Percentiles rank a stretch among this genome's conserved stretches.
These are phyloP conservation scores for Mucor saturninus DNA, from an alignment of 371 early-diverging fungal genomes.

Conservation along the genomic window DNA sequence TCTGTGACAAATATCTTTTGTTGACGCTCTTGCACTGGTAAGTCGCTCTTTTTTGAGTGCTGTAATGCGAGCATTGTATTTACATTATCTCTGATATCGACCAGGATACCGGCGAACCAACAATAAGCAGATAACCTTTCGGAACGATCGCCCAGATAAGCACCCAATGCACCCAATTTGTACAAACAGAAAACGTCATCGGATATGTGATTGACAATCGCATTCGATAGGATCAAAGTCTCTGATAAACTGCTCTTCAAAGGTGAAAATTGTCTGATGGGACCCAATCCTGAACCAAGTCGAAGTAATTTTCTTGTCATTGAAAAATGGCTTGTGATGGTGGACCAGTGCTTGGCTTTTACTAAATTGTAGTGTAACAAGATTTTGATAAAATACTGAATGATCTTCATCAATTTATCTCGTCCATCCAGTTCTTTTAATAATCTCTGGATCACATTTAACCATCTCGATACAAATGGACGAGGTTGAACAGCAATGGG, in stretches of 20 bases:
- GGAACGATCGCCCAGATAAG: constrained; percentile 44
- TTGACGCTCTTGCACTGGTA: background rate
- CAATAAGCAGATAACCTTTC: constrained; percentile 59
- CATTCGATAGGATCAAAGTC: constrained; percentile 14
- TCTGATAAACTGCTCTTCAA: constrained; percentile 19
- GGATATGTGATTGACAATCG: constrained; percentile 66
- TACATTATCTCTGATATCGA: constrained; percentile 50
- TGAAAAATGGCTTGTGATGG: constrained; percentile 71
- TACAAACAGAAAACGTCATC: constrained; percentile 79
- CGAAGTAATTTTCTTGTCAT: constrained; percentile 77
- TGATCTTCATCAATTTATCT: constrained; percentile 83
- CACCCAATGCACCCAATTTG: constrained; percentile 66
- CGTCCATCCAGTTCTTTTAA: constrained; percentile 72
- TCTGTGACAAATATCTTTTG: constrained; percentile 54
- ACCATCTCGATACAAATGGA: constrained; percentile 6
- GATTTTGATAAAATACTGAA: constrained; percentile 78
- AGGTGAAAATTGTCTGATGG: constrained; percentile 46
- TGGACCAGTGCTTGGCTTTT: constrained; percentile 47
- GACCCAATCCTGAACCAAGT: constrained; percentile 68
- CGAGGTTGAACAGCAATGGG: background rate
- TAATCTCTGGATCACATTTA: constrained; percentile 19
- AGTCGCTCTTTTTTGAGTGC: background rate
- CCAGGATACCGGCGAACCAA: constrained; percentile 64
- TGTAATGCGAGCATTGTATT: constrained; percentile 9
- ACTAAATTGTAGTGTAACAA: constrained; percentile 55